Evolutionary conservation across 2,329 filamentous ascomycete genomes (phyloP).

Genomic region (Colletotrichum cordylinicola): DNA sequence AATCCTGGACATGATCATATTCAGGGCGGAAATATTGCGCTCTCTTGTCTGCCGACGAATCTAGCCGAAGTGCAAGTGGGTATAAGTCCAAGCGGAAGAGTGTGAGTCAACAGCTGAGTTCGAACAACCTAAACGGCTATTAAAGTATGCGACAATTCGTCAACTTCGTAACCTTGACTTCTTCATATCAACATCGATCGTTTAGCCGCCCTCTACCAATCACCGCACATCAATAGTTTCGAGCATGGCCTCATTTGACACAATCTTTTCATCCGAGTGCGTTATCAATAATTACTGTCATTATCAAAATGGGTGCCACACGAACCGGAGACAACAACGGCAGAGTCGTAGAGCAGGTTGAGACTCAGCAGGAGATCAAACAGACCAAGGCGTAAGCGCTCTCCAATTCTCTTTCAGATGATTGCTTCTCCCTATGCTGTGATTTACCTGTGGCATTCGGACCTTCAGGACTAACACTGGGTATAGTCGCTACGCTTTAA

Average conservation of each 20-base stretch:
- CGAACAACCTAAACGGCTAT: not conserved
- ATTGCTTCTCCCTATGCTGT: too few species aligned
- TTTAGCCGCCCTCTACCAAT: not conserved
- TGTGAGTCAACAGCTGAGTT: not conserved
- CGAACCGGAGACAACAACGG: not conserved
- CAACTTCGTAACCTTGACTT: not conserved
- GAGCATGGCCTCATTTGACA: not conserved
- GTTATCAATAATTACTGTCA: not conserved
- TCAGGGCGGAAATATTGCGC: not conserved
- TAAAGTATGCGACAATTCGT: not conserved
- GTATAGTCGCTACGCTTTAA: not conserved
- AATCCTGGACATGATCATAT: not conserved
- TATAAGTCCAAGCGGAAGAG: not conserved
- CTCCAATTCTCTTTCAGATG: too few species aligned
- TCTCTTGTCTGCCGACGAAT: not conserved
- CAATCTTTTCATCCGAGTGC: not conserved
- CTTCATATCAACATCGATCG: not conserved
- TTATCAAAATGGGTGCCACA: not conserved
- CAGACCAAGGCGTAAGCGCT: not conserved
- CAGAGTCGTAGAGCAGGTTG: not conserved
- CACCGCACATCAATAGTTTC: not conserved
- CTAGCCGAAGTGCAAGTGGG: not conserved
- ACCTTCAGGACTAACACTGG: accelerated
- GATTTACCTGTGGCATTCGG: too few species aligned
- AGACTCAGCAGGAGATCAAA: not conserved